A percentile compares a stretch with the other conserved stretches of the same genome.
Evolutionary conservation across 2,329 filamentous ascomycete genomes (phyloP).

Genomic region (Fusarium acutatum): DNA sequence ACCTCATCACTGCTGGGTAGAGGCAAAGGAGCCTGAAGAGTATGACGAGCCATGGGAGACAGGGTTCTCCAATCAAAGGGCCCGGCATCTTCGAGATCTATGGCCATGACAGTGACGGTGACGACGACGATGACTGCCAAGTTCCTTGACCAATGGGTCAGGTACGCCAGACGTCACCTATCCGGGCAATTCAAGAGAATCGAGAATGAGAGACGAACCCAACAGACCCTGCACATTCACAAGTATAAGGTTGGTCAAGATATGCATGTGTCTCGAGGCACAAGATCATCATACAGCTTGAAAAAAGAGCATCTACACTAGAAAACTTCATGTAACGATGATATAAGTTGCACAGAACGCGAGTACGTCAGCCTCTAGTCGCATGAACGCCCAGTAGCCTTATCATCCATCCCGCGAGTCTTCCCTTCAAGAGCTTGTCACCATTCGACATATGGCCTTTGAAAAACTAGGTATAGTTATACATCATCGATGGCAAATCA

Average conservation of each 20-base stretch:
- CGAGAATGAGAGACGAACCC: background rate
- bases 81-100: background rate
- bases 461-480: background rate
- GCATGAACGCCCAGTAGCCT: no score
- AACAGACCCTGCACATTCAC: background rate
- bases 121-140: background rate
- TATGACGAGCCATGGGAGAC: background rate
- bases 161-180: background rate
- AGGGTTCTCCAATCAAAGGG: background rate
- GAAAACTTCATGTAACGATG: accelerated
- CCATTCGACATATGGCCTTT: background rate
- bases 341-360: background rate
- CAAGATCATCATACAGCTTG: background rate
- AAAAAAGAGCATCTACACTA: no score
- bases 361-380: background rate
- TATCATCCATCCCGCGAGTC: background rate
- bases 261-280: background rate
- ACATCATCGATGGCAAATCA: background rate
- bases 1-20: background rate
- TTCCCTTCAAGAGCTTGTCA: background rate
- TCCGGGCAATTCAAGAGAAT: background rate
- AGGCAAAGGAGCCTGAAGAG: background rate
- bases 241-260: background rate
- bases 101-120: background rate
- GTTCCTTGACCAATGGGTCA: background rate